These are phyloP conservation scores for Peronospora destructor DNA, from an alignment of 352 stramenopile species.

Conservation along the genomic window DNA sequence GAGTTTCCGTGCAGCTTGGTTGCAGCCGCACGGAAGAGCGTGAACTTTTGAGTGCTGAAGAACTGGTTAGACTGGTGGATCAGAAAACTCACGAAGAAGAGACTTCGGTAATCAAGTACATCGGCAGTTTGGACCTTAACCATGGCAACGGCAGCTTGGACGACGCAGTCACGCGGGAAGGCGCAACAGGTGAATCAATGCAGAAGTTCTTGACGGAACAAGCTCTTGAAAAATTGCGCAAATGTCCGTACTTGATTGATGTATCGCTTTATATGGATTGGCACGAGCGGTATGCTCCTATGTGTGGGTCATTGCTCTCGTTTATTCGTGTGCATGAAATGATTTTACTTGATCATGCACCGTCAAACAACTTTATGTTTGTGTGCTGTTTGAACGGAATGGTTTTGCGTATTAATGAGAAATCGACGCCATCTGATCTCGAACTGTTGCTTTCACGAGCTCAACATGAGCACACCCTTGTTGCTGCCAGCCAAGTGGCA, in stretches of 20 bases:
- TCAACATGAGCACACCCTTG: slow-evolving; percentile 10
- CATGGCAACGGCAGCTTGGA: slow-evolving; percentile 6
- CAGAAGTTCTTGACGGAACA: slow-evolving; percentile 35
- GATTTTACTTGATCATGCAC: slow-evolving; percentile 73
- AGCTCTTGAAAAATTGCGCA: slow-evolving; percentile 38
- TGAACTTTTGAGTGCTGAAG: slow-evolving; percentile 18
- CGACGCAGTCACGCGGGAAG: neutral
- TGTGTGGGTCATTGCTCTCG: slow-evolving; percentile 48
- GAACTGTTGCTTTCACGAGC: slow-evolving; percentile 28
- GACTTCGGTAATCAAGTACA: slow-evolving; percentile 32
- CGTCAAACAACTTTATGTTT: slow-evolving; percentile 43
- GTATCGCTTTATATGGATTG: slow-evolving; percentile 48
- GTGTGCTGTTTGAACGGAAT: slow-evolving; percentile 56
- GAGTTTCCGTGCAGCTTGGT: slow-evolving; percentile 25
- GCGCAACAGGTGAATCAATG: slow-evolving; percentile 42
- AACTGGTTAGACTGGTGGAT: slow-evolving; percentile 22
- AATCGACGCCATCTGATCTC: slow-evolving; percentile 45
- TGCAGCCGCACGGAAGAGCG: slow-evolving; percentile 14
- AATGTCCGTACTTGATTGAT: slow-evolving; percentile 61
- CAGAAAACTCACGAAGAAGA: slow-evolving; percentile 4
- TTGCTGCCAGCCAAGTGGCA: slow-evolving; percentile 32
- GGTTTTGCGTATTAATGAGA: slow-evolving; percentile 54
- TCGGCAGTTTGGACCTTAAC: slow-evolving; percentile 28
- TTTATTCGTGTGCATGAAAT: slow-evolving; percentile 81
- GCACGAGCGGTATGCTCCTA: slow-evolving; percentile 48